Conservation (phyloP, 768 basidiomycete genomes). For the Leccinum arenicola region DNA sequence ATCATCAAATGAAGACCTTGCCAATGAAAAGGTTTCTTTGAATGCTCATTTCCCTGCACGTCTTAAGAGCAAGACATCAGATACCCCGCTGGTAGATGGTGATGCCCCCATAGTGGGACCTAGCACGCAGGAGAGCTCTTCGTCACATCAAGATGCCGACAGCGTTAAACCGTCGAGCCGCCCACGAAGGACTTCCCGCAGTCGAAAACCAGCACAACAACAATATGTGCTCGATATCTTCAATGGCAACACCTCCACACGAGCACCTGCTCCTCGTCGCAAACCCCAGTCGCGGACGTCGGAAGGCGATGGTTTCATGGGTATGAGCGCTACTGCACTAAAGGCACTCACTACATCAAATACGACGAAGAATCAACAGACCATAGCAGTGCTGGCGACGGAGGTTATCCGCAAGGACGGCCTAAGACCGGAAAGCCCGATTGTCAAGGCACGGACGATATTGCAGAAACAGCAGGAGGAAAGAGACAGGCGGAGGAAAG, state of each 20-base stretch:
- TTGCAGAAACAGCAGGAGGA: conserved; percentile 68
- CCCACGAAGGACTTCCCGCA: conserved; percentile 50
- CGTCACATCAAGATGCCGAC: conserved; percentile 14
- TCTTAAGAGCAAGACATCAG: conserved; percentile 1
- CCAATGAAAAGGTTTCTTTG: conserved; percentile 1
- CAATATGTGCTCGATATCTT: conserved; percentile 39
- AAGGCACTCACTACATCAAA: conserved; percentile 71
- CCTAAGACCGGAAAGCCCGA: conserved; percentile 71
- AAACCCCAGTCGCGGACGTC: conserved; percentile 33
- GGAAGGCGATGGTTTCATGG: conserved; percentile 48
- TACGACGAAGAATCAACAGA: conserved; percentile 70
- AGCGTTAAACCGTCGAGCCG: conserved; percentile 9
- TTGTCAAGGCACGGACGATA: conserved; percentile 67
- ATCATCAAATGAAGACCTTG: conserved; percentile 14
- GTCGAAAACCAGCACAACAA: conserved; percentile 41
- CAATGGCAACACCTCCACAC: conserved; percentile 25
- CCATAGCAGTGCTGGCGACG: conserved; percentile 59
- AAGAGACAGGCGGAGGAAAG: conserved; percentile 48
- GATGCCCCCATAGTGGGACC: conserved; percentile 11
- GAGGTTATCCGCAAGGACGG: conserved; percentile 71
- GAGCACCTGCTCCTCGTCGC: conserved; percentile 41
- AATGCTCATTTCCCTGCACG: neutral
- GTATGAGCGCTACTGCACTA: conserved; percentile 68
- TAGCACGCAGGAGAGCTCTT: conserved; percentile 1
- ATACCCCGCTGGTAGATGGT: neutral